Base-by-base conservation (phyloP, 345 rosid genomes). In the Excoecaria cochinchinensis region DNA sequence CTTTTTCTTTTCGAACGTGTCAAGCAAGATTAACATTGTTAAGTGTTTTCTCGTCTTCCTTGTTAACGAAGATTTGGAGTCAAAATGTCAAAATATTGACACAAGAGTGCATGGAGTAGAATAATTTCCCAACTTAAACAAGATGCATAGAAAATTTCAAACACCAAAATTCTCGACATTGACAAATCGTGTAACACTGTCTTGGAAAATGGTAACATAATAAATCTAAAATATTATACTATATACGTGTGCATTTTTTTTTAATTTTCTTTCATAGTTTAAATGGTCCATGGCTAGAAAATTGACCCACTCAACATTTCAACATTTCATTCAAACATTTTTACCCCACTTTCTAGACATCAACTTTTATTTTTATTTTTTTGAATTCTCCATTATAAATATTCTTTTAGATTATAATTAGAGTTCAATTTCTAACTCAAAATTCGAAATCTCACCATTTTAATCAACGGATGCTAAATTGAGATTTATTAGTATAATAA, bases 11-110 rank as follows among this genome's bases (percentile, higher is more conserved):
- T 31, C 13, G 52, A 69, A 50, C 79, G 12, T 69, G 79, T 60
- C 74, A 60, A 60, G 58, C 69, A 76, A 69, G 74, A 21, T 39
- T 59, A 7, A 46, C 65, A 53, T 53, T 19, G 31, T 31, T 31
- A 31, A 31, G 31, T 31, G 31, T 31, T 31, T 31, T 31, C 31
- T 31, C 2, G 31, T 24, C 36, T n/a, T n/a, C n/a, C n/a, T n/a
- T 69, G 59, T 38, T 69, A 9, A 36, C 53, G 68, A 50, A 61
- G 65, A 48, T 38, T 31, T 8, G 1, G 42, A 36, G 48, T 65
- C 48, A 50, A 36, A 2, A n/a, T 21, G 67, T 47, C 68, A 60
- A 59, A 1, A 21, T 47, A 48, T 44, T 16, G 42, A 66, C 65
- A 36, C 25, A 56, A 16, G 6, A 65, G 40, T 1, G 69, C 9